Evolutionary conservation across 495 filamentous ascomycete genomes (phyloP), one percentile per base, ranked within the genome.

Genomic region (Chaetomium cochliodes): DNA sequence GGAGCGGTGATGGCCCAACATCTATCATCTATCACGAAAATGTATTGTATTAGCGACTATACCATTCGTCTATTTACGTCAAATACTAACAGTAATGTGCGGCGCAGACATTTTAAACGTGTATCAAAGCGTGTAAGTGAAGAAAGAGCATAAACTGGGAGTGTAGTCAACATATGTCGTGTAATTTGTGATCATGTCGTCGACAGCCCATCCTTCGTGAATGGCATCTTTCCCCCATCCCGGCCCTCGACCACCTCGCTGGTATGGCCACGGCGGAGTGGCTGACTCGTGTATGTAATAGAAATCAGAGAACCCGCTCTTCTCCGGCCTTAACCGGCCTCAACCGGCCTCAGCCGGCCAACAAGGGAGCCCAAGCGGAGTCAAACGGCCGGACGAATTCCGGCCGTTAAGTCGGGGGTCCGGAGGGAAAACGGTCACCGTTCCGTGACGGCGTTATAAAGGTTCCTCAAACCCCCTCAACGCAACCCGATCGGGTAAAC

Each of bases 281-380:
- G 54, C 23, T 26, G 39, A 20, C 16, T 57, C 26, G 25, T n/a
- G 61, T 64, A 30, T 52, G 71, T 74, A 73, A 73, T 68, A 30
- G 44, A 69, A 63, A 67, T 58, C 41, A n/a, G 30, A 20, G 58
- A 8, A 7, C 8, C 33, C 33, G 33, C 33, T 37, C 33, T 37
- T 37, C 60, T 46, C 73, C 73, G 66, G 70, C 66, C 25, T 68
- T 70, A 60, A 70, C 72, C 73, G 73, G 72, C 73, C 72, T 37
- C 74, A 75, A 52, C 68, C 73, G 73, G 73, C 72, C 72, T 70
- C 72, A 74, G 42, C 69, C 72, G 71, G 72, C 69, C 65, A 26
- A 8, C 23, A 22, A 9, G 30, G 26, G 12, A 22, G 6, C 22
- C 54, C 11, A 30, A 28, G 26, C 56, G 33, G 26, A 46, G 57